phyloP scores from a whole-genome alignment of 192 early-diverging fungal species.

The Funneliformis geosporum region DNA sequence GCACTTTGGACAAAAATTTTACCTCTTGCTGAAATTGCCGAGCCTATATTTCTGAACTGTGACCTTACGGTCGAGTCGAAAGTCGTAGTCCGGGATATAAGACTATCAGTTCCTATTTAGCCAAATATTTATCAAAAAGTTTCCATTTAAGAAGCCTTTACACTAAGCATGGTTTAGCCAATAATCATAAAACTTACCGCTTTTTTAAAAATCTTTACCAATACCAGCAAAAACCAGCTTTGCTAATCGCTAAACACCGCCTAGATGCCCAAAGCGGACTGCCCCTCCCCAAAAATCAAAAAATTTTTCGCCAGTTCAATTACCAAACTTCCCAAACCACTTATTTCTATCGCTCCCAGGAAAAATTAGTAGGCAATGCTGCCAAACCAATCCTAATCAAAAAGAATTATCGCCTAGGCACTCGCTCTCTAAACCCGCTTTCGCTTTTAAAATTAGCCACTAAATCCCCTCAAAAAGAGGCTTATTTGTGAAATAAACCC shows the following conservation, averaged over 20 bases:
- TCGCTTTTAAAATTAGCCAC: no score
- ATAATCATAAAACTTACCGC: not conserved
- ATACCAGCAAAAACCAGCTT: not conserved
- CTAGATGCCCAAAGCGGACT: not conserved
- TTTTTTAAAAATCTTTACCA: slow-evolving; percentile 14
- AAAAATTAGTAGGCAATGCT: not conserved
- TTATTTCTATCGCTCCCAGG: not conserved
- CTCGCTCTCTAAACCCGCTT: not conserved
- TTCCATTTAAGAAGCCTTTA: not conserved
- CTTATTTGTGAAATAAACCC: no score
- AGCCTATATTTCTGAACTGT: not conserved
- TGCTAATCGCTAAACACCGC: not conserved
- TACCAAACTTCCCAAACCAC: not conserved
- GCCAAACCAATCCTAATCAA: not conserved
- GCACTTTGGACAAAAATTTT: not conserved
- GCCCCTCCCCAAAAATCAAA: not conserved
- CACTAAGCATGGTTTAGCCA: not conserved
- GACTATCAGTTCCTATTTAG: not conserved
- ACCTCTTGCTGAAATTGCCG: slow-evolving; percentile 3
- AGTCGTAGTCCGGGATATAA: not conserved
- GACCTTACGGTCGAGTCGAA: not conserved
- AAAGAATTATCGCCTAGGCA: slow-evolving; percentile 1
- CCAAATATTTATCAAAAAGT: not conserved
- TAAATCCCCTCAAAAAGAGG: no score
- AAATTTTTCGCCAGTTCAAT: not conserved